phyloP scores from a whole-genome alignment of 208 protist genomes.

The Leishmania martiniquensis region DNA sequence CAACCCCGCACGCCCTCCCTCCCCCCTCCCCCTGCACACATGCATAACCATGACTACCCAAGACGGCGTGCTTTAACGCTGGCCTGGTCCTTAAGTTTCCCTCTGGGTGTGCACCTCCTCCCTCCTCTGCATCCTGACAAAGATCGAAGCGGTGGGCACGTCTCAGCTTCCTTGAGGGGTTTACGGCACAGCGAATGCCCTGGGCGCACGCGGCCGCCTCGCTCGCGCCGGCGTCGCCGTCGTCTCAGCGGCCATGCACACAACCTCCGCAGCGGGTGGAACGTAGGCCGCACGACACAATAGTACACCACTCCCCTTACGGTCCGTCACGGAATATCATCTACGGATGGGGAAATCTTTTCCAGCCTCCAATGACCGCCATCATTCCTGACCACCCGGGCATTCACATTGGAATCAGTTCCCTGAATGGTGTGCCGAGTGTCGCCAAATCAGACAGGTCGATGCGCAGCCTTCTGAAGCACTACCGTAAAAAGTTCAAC shows the following conservation, averaged over 20 bases:
- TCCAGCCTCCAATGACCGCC: conserved; percentile 36
- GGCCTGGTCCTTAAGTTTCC: not conserved
- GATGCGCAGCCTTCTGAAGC: conserved; percentile 56
- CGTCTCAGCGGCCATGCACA: not conserved
- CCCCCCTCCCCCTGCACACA: no score
- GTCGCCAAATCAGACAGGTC: conserved; percentile 47
- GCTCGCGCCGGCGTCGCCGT: not conserved
- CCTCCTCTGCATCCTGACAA: not conserved
- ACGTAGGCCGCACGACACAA: conserved; percentile 34
- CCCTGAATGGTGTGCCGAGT: conserved; percentile 61
- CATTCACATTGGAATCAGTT: conserved; percentile 82
- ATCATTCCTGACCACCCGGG: conserved; percentile 36
- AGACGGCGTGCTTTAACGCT: not conserved
- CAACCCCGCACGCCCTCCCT: not conserved
- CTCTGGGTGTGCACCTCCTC: not conserved
- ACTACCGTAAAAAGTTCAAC: conserved; percentile 69
- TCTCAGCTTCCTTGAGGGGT: not conserved
- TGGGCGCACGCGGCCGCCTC: not conserved
- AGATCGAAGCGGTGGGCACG: no score
- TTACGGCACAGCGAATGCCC: not conserved
- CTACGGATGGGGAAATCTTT: conserved; percentile 74
- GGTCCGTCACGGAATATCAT: conserved; percentile 33
- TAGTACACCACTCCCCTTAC: conserved; percentile 76
- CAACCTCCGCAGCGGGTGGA: conserved; percentile 41
- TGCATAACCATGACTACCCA: conserved; percentile 5